Evolutionary conservation across 495 filamentous ascomycete genomes (phyloP), one percentile per base, ranked within the genome.

Genomic region (Pyrenopolyporus hunteri): DNA sequence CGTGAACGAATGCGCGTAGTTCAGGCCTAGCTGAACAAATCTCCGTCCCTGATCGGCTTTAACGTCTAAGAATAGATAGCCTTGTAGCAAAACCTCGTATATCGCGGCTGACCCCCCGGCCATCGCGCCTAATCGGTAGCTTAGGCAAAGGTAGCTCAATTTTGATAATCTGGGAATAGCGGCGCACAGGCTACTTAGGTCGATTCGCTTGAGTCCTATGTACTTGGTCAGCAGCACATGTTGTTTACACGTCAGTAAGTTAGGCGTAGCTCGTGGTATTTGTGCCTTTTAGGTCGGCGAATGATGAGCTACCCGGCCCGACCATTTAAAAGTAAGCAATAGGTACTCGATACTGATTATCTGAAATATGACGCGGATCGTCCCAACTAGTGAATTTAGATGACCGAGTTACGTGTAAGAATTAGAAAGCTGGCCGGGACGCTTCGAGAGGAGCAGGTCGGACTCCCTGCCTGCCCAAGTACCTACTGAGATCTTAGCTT

Each of bases 11-110:
- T 17, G 16, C 14, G 25, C 25, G 26, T 9, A 33, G 1, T 44
- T 17, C 9, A 19, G 5, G 28, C 28, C 40, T 33, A 47, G 47
- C 29, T 40, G 47, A 32, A 44, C n/a, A 28, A 6, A 20, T 19
- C 13, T 9, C 13, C 19, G 33, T 26, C 35, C 43, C 55, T 13
- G 33, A 47, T 32, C 29, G 39, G 46, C 19, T 17, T 32, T 39
- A 48, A 36, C 31, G 53, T 65, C 62, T 60, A 65, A 56, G 37
- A 55, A 56, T 65, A 65, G 62, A 55, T 55, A 51, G 50, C 56
- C 62, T 56, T 51, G 55, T 59, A 65, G 62, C 51, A 60, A 57
- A 60, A 65, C 20, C 62, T 65, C 62, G 62, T 65, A 65, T 65
- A 60, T 28, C 31, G 51, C 43, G 56, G 56, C 56, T 59, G 50